Evolutionary conservation across 2,329 filamentous ascomycete species (phyloP).

Genomic region (Cryphonectria radicalis): DNA sequence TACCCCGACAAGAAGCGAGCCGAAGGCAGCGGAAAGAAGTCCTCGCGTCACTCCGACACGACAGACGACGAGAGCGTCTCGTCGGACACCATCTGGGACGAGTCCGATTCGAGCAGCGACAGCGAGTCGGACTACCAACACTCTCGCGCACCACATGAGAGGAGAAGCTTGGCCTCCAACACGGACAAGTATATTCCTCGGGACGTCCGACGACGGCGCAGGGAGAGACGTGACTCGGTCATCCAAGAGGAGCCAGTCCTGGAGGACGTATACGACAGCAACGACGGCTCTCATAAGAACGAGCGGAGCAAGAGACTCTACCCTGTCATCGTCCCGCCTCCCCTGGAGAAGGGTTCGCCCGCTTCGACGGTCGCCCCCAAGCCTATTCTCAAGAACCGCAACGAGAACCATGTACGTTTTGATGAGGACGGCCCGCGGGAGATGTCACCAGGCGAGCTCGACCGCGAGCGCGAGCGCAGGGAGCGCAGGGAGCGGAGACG

Average conservation of each 20-base stretch:
- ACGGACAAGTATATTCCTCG: conserved; percentile 29
- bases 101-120: conserved; percentile 35
- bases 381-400: conserved; percentile 65
- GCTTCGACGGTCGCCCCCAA: conserved; percentile 51
- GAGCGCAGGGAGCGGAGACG: conserved; percentile 25
- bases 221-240: conserved; percentile 36
- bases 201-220: conserved; percentile 26
- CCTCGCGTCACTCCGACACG: conserved; percentile 27
- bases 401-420: conserved; percentile 61
- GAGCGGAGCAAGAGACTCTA: conserved; percentile 38
- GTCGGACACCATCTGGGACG: conserved; percentile 37
- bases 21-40: conserved; percentile 10
- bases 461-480: conserved; percentile 28
- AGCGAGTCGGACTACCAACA: conserved; percentile 28
- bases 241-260: conserved; percentile 40
- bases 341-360: conserved; percentile 39
- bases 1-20: conserved; percentile 20
- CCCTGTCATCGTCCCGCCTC: conserved; percentile 47
- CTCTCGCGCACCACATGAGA: conserved; percentile 18
- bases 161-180: conserved; percentile 26
- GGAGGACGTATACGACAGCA: conserved; percentile 29
- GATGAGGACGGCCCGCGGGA: conserved; percentile 52
- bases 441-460: conserved; percentile 41
- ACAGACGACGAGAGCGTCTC: conserved; percentile 30
- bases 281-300: conserved; percentile 29